These are phyloP conservation scores for Bipolaris oryzae DNA, from an alignment of 2,329 filamentous ascomycete species.

Conservation along the genomic window DNA sequence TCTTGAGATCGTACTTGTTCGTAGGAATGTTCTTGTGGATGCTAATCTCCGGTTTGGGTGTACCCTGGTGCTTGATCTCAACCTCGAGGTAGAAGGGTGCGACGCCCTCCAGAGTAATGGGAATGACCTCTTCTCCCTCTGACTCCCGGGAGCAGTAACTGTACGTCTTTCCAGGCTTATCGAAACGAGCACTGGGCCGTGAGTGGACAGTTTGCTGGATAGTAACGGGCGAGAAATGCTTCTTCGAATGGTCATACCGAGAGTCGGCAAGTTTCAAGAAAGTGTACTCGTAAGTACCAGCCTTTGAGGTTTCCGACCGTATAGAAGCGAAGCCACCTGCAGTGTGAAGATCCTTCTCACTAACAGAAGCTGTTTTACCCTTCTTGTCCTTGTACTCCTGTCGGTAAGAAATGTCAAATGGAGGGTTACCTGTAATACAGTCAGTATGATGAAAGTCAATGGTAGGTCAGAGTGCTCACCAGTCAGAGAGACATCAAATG, in stretches of 20 bases:
- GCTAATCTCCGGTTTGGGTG: conserved; percentile 78
- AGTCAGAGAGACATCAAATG: conserved; percentile 78
- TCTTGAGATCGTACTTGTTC: conserved; percentile 76
- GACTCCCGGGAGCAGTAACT: conserved; percentile 91
- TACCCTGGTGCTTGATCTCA: conserved; percentile 89
- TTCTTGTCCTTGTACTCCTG: conserved; percentile 73
- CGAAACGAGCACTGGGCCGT: conserved; percentile 80
- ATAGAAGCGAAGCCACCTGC: conserved; percentile 78
- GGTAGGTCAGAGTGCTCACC: conserved; percentile 58
- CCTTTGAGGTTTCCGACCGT: conserved; percentile 81
- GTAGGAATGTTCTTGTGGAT: conserved; percentile 79
- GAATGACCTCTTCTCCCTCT: conserved; percentile 82
- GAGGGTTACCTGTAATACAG: conserved; percentile 67
- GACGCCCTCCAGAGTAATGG: conserved; percentile 79
- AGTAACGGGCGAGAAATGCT: conserved; percentile 68
- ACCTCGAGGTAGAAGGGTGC: conserved; percentile 91
- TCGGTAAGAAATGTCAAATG: conserved; percentile 83
- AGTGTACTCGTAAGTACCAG: conserved; percentile 84
- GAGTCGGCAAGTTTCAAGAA: conserved; percentile 84
- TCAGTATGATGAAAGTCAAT: conserved; percentile 17
- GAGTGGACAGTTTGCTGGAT: conserved; percentile 85
- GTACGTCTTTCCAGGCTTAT: conserved; percentile 87
- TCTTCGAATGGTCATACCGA: conserved; percentile 78
- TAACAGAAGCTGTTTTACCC: conserved; percentile 62
- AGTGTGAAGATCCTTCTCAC: conserved; percentile 75